A percentile compares a stretch with the other conserved stretches of the same genome.
Conservation (phyloP, 805 yeast species). For the Zygosaccharomyces kombuchaensis region DNA sequence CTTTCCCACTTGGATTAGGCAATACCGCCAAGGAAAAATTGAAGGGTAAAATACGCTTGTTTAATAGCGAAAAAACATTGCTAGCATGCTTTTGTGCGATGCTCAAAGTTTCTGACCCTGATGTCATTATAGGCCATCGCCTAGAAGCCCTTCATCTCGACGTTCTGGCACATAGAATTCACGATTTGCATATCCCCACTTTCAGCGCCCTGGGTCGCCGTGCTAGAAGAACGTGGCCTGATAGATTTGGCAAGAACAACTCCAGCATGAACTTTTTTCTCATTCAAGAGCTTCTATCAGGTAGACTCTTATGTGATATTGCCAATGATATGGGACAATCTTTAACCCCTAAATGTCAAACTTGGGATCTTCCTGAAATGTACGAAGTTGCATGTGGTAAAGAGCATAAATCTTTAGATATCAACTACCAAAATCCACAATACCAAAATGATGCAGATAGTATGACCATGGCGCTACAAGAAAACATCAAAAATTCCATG, state of each 20-base stretch:
- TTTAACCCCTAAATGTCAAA: conserved; percentile 82
- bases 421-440: conserved; percentile 64
- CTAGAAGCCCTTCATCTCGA: conserved; percentile 75
- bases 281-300: conserved; percentile 69
- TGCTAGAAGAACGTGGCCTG: conserved; percentile 73
- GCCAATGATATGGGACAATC: conserved; percentile 95
- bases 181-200: conserved; percentile 63
- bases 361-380: conserved; percentile 94
- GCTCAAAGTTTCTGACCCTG: conserved; percentile 81
- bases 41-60: conserved; percentile 44
- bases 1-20: conserved; percentile 74
- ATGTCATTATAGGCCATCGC: conserved; percentile 82
- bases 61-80: conserved; percentile 70
- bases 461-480: conserved; percentile 64
- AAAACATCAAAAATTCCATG: conserved; percentile 59
- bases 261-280: conserved; percentile 49
- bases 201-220: conserved; percentile 87
- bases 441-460: conserved; percentile 64
- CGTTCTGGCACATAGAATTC: conserved; percentile 75
- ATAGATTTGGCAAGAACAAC: conserved; percentile 53
- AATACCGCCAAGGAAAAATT: conserved; percentile 53
- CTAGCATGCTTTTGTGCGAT: conserved; percentile 70
- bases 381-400: conserved; percentile 69
- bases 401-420: conserved; percentile 59
- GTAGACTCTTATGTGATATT: conserved; percentile 86